phyloP scores from a whole-genome alignment of 1,284 basidiomycete species.

The Ganoderma lucidum region DNA sequence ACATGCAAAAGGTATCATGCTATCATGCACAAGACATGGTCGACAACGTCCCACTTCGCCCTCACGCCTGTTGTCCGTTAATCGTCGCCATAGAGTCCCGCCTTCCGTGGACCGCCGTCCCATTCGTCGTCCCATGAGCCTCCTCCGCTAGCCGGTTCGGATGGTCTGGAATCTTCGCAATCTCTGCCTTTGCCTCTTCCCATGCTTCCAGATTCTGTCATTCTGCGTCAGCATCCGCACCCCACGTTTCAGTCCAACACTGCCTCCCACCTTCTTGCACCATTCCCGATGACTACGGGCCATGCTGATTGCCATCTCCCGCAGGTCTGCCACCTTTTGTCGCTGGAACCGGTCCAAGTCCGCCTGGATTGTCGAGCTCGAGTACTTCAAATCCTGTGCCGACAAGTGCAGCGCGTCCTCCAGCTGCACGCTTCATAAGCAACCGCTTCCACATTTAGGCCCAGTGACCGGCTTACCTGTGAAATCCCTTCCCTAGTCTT shows the following conservation, averaged over 20 bases:
- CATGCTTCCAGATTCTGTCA: constrained; percentile 95
- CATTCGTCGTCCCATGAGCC: constrained; percentile 18
- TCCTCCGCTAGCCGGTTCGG: constrained; percentile 72
- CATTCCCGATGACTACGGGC: constrained; percentile 93
- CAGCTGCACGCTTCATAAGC: constrained; percentile 58
- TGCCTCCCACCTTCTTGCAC: constrained; percentile 83
- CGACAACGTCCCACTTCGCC: background rate
- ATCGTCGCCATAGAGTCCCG: constrained; percentile 70
- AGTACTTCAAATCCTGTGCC: constrained; percentile 94
- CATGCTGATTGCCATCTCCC: constrained; percentile 92
- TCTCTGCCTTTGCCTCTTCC: constrained; percentile 94
- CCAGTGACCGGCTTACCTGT: constrained; percentile 63
- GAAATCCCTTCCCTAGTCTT: constrained; percentile 95
- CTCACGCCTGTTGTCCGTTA: constrained; percentile 43
- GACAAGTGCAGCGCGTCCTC: constrained; percentile 92
- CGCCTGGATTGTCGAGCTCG: constrained; percentile 95
- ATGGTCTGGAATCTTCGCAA: constrained; percentile 88
- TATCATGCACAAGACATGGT: background rate
- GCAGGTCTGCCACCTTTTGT: constrained; percentile 96
- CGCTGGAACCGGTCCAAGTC: constrained; percentile 98
- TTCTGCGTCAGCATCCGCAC: background rate
- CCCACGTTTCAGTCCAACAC: background rate
- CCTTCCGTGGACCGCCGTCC: constrained; percentile 20
- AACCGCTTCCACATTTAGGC: background rate
- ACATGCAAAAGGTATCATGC: background rate